Evolutionary conservation across 768 basidiomycete species (phyloP).

Genomic region (Auriscalpium vulgare): DNA sequence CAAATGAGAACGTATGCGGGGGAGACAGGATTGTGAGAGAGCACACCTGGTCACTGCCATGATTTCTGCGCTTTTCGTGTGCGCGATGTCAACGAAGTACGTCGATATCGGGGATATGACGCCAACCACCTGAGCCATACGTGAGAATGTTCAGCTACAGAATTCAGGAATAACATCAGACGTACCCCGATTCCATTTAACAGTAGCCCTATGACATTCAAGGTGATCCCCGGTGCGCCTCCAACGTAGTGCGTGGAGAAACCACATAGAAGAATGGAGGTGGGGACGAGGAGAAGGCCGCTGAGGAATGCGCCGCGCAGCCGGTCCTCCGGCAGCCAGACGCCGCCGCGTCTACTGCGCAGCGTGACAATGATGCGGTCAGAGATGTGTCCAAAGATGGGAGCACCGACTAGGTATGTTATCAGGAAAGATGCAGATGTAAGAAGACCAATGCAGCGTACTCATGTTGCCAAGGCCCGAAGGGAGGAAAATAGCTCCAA

Average conservation of each 20-base stretch:
- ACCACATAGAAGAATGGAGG: conserved; percentile 42
- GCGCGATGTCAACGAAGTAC: conserved; percentile 23
- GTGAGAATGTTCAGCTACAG: neutral
- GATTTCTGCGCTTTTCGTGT: too few relatives aligned
- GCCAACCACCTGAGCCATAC: conserved; percentile 38
- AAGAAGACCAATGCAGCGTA: conserved; percentile 23
- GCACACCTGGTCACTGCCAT: too few relatives aligned
- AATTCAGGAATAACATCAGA: neutral
- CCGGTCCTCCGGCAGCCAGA: conserved; percentile 65
- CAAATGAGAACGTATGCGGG: too few relatives aligned
- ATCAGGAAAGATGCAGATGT: neutral
- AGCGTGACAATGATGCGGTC: conserved; percentile 45
- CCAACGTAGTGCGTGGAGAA: conserved; percentile 43
- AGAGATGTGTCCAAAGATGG: conserved; percentile 49
- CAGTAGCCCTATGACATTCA: conserved; percentile 51
- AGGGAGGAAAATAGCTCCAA: conserved; percentile 55
- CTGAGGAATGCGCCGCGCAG: conserved; percentile 45
- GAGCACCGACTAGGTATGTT: conserved; percentile 42
- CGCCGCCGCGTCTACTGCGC: conserved; percentile 40
- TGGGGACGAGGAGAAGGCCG: conserved; percentile 40
- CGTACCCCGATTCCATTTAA: conserved; percentile 57
- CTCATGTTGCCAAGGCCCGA: conserved; percentile 50
- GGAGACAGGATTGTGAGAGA: too few relatives aligned
- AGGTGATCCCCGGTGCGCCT: conserved; percentile 39
- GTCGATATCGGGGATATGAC: conserved; percentile 47